Percentiles rank a stretch among this genome's conserved stretches.
phyloP scores from a whole-genome alignment of 345 rosid species.

The Arabidopsis arenosa region DNA sequence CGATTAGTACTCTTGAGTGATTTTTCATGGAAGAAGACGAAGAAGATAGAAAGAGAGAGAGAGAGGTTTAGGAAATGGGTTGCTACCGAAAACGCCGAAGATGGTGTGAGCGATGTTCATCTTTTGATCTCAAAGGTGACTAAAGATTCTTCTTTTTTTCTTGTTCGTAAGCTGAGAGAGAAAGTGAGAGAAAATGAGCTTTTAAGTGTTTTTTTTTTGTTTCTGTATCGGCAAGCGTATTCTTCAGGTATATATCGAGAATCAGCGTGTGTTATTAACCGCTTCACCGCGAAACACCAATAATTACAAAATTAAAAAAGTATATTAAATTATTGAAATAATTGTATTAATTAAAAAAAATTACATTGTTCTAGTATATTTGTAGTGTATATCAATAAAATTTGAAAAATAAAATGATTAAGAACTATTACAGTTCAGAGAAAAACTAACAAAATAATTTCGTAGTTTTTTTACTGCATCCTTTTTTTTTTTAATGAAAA shows the following conservation, averaged over 20 bases:
- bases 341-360: background rate
- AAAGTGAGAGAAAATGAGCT: background rate
- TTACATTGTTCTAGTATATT: background rate
- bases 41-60: constrained; percentile 10
- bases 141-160: constrained; percentile 1
- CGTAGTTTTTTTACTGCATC: no score
- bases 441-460: background rate
- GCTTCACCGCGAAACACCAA: constrained; percentile 35
- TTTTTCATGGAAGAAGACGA: constrained; percentile 22
- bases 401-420: background rate
- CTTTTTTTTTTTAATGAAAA: no score
- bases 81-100: constrained; percentile 89
- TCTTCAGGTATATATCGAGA: constrained; percentile 29
- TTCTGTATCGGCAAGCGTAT: constrained; percentile 1
- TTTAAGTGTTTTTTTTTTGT: background rate
- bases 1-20: constrained; percentile 1
- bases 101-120: constrained; percentile 77
- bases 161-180: constrained; percentile 19
- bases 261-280: constrained; percentile 13
- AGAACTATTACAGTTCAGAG: background rate
- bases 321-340: background rate
- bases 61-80: constrained; percentile 23
- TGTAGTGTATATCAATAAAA: background rate
- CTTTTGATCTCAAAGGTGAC: constrained; percentile 13
- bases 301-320: background rate